Percentiles rank a stretch among this genome's conserved stretches.
These are phyloP conservation scores for Salvia rosmarinus DNA, from an alignment of 257 asterid genomes.

Conservation along the genomic window DNA sequence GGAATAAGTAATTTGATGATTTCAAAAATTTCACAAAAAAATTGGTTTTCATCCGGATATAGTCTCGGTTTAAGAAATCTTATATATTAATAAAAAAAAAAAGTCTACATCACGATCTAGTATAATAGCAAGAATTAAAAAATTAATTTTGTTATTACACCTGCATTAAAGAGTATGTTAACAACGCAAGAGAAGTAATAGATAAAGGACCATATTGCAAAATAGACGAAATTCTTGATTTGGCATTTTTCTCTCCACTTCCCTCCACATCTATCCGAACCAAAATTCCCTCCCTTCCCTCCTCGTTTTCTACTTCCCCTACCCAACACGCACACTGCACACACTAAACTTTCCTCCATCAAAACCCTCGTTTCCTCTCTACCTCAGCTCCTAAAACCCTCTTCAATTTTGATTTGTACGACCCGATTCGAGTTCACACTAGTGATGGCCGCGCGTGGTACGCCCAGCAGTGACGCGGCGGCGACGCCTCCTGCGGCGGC, in stretches of 20 bases:
- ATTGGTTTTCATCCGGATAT: too few species aligned
- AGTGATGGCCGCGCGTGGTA: slow-evolving; percentile 56
- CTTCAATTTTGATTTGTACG: background rate
- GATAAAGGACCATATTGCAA: slow-evolving; percentile 38
- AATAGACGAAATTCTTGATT: slow-evolving; percentile 15
- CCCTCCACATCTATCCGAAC: slow-evolving; percentile 97
- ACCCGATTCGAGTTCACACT: slow-evolving; percentile 11
- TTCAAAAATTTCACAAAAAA: too few species aligned
- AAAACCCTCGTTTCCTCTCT: slow-evolving; percentile 40
- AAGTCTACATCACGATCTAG: background rate
- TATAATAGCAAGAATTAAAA: background rate
- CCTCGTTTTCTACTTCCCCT: slow-evolving; percentile 61
- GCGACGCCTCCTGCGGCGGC: slow-evolving; percentile 45
- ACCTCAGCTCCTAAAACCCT: slow-evolving; percentile 28
- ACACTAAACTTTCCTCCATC: slow-evolving; percentile 37
- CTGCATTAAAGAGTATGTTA: background rate
- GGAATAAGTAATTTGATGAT: too few species aligned
- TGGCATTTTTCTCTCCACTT: slow-evolving; percentile 45
- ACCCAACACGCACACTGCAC: slow-evolving; percentile 35
- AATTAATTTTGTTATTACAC: background rate
- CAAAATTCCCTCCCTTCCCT: slow-evolving; percentile 96
- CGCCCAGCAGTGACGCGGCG: slow-evolving; percentile 56
- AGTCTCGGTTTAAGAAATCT: too few species aligned
- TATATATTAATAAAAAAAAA: background rate
- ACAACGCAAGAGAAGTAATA: background rate